Evolutionary conservation across 169 alveolate species (phyloP), one percentile per base, ranked within the genome.

Genomic region (Plasmodium cynomolgi): DNA sequence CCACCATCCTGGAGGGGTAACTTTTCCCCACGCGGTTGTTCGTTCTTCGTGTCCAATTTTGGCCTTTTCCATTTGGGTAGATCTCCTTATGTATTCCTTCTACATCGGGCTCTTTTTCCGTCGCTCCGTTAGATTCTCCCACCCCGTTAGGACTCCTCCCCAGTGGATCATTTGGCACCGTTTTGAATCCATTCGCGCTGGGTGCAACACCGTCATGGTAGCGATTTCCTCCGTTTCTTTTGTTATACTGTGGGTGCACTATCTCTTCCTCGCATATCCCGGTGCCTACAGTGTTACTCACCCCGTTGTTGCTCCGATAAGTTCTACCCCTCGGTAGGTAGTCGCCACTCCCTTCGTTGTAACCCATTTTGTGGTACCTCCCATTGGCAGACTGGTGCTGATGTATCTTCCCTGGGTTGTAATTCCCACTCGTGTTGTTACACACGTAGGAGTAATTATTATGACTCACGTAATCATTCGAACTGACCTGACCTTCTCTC

Each of bases 281-380:
- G 6, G 8, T 68, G n/a, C 77, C 77, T 26, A 68, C 77, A 31
- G 17, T 0, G 75, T 9, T 62, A 20, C 15, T 23, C 4, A 8
- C 33, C 34, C 13, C 75, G 80, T 50, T 83, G 81, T 47, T 56
- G 44, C 75, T 84, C 54, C 71, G 73, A 56, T 47, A 86, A 77
- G 79, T 86, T 75, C 47, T 77, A 39, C 34, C 81, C 79, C 80
- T 86, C 8, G 86, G 81, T 23, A 56, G 20, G 81, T 75, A 41
- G 37, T 62, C 75, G 33, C 79, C 20, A 29, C 44, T 58, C 9
- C 81, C 50, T 13, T 56, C 84, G 71, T 37, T 74, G 71, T 50
- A 75, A 68, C 81, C 26, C 77, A 77, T 86, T 20, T 86, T 86
- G 44, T 86, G 62, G 44, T 86, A 68, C 34, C 81, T 86, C 41